phyloP scores from a whole-genome alignment of 768 basidiomycete species.

The Mycena leptocephala region DNA sequence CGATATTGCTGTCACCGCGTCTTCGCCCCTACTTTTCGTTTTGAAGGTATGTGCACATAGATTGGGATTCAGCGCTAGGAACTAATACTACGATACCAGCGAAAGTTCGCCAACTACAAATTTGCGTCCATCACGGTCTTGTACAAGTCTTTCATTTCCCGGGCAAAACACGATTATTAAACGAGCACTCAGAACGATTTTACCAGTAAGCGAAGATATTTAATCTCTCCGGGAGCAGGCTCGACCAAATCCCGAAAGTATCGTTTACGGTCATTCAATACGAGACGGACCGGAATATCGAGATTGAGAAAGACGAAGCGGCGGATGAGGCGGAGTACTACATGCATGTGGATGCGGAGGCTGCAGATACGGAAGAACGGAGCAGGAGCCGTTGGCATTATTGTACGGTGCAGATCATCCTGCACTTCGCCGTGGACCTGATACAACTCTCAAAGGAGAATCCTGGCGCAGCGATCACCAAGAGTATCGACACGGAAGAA shows the following conservation, averaged over 20 bases:
- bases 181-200: too few relatives aligned
- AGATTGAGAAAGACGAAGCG: slow-evolving; percentile 77
- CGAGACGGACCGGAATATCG: slow-evolving; percentile 90
- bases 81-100: too few relatives aligned
- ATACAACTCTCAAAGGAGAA: slow-evolving; percentile 59
- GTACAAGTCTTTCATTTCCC: too few relatives aligned
- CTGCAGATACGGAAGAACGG: slow-evolving; percentile 33
- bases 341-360: slow-evolving; percentile 58
- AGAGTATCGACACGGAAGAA: slow-evolving; percentile 77
- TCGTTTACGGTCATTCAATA: slow-evolving; percentile 84
- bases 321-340: slow-evolving; percentile 61
- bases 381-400: slow-evolving; percentile 31
- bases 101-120: too few relatives aligned
- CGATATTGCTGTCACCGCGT: too few relatives aligned
- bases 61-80: too few relatives aligned
- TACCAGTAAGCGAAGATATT: too few relatives aligned
- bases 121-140: too few relatives aligned
- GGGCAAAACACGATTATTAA: too few relatives aligned
- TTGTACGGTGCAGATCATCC: slow-evolving; percentile 22
- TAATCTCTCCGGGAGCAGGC: too few relatives aligned
- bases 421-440: slow-evolving; percentile 59
- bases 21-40: too few relatives aligned
- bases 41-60: too few relatives aligned
- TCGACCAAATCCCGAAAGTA: slow-evolving; percentile 83
- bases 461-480: slow-evolving; percentile 48